Conservation (phyloP, 2,329 filamentous ascomycete genomes). For the Sordariomycetes sp. region DNA sequence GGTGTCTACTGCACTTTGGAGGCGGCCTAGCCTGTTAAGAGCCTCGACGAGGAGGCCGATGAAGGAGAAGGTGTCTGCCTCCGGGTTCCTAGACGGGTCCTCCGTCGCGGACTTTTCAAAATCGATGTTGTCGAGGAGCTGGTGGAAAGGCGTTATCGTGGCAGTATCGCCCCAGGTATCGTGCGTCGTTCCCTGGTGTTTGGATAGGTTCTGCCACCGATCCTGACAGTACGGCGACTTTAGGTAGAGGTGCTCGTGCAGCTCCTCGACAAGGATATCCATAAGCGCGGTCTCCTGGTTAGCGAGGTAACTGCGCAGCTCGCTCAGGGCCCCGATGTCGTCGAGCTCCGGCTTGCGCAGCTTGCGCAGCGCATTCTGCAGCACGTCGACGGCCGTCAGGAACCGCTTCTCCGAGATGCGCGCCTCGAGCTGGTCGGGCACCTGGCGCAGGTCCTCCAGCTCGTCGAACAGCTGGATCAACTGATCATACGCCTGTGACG, state of each 20-base stretch:
- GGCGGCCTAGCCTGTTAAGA: slow-evolving; percentile 73
- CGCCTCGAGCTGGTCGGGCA: slow-evolving; percentile 87
- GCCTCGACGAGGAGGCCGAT: slow-evolving; percentile 78
- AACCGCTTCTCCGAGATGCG: slow-evolving; percentile 95
- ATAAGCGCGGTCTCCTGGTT: slow-evolving; percentile 89
- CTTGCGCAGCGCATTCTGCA: slow-evolving; percentile 75
- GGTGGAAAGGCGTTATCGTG: slow-evolving; percentile 39
- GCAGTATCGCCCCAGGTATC: slow-evolving; percentile 33
- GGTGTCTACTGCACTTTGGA: slow-evolving; percentile 77
- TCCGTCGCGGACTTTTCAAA: slow-evolving; percentile 55
- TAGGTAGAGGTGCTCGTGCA: slow-evolving; percentile 93
- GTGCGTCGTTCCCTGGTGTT: slow-evolving; percentile 43
- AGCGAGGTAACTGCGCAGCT: slow-evolving; percentile 74
- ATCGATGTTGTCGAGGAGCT: slow-evolving; percentile 47
- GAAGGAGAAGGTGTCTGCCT: slow-evolving; percentile 91
- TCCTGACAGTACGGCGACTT: slow-evolving; percentile 97
- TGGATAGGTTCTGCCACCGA: slow-evolving; percentile 75
- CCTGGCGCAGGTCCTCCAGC: slow-evolving; percentile 74
- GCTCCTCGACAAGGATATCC: slow-evolving; percentile 91
- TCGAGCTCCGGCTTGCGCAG: slow-evolving; percentile 82
- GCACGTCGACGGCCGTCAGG: slow-evolving; percentile 77
- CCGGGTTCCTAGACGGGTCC: slow-evolving; percentile 84
- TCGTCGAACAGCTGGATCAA: slow-evolving; percentile 73
- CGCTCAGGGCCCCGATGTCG: slow-evolving; percentile 75
- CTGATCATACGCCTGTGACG: slow-evolving; percentile 82